These are phyloP conservation scores for Nicotiana rustica DNA, from an alignment of 305 asterid genomes.

Conservation along the genomic window DNA sequence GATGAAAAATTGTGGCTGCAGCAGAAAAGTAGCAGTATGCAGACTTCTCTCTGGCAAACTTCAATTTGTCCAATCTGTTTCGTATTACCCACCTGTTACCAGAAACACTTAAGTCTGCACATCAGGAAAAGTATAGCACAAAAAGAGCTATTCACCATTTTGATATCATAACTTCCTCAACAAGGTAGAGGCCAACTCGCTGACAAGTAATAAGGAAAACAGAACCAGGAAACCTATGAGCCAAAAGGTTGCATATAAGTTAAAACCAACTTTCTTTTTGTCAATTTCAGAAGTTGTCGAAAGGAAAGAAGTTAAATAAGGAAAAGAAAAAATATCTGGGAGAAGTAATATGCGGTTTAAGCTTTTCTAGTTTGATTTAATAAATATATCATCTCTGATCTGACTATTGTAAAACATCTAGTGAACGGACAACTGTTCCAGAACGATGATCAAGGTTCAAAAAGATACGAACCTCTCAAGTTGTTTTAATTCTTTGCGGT, in stretches of 20 bases:
- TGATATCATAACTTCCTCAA: conserved; percentile 27
- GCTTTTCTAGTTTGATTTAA: conserved; percentile 13
- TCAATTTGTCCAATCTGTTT: conserved; percentile 74
- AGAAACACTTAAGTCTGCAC: conserved; percentile 6
- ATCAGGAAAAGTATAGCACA: conserved; percentile 25
- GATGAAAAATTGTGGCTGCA: conserved; percentile 70
- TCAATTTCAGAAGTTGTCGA: conserved; percentile 22
- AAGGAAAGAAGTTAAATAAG: conserved; percentile 1
- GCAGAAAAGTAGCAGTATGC: conserved; percentile 93
- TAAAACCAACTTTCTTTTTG: conserved; percentile 27
- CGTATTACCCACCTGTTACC: conserved; percentile 77
- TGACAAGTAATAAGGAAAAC: conserved; percentile 17
- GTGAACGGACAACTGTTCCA: conserved; percentile 13
- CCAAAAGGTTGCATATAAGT: conserved; percentile 6
- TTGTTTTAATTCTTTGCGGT: conserved; percentile 69
- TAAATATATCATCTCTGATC: conserved; percentile 11
- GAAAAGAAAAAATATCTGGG: conserved; percentile 25
- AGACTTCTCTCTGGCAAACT: conserved; percentile 81
- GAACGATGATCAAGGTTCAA: conserved; percentile 3
- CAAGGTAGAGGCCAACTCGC: conserved; percentile 21
- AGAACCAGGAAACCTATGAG: conserved; percentile 24
- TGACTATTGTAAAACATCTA: conserved; percentile 29
- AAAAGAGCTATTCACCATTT: neutral
- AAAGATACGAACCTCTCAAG: conserved; percentile 66
- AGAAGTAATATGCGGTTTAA: neutral